Conservation (phyloP, 441 rosid species). For the Hypseocharis bilobata region DNA sequence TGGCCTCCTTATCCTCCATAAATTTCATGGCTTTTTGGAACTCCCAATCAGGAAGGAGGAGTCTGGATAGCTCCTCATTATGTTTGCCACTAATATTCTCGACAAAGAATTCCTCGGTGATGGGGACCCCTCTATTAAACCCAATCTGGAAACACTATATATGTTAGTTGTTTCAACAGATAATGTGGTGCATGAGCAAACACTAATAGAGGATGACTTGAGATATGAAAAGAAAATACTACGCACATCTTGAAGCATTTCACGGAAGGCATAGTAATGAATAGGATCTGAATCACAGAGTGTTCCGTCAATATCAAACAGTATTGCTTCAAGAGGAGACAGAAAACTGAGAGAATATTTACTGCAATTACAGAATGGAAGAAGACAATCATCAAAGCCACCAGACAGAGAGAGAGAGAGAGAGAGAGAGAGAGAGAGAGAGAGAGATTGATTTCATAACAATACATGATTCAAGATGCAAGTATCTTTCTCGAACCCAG, state of each 20-base stretch:
- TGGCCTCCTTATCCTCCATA: constrained; percentile 21
- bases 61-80: constrained; percentile 18
- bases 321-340: background rate
- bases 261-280: background rate
- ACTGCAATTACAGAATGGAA: background rate
- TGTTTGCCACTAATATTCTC: constrained; percentile 22
- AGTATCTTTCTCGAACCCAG: too few relatives aligned
- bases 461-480: too few relatives aligned
- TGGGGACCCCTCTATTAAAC: constrained; percentile 21
- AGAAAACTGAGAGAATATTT: background rate
- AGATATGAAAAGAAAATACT: background rate
- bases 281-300: constrained; percentile 12
- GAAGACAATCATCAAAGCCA: background rate
- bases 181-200: background rate
- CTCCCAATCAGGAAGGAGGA: constrained; percentile 22
- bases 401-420: too few relatives aligned
- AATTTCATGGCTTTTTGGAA: constrained; percentile 17
- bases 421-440: too few relatives aligned
- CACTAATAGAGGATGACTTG: too few relatives aligned
- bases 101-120: constrained; percentile 19
- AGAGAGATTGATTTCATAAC: too few relatives aligned
- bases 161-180: background rate
- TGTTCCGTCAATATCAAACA: constrained; percentile 7
- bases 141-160: constrained; percentile 19
- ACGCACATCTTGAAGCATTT: constrained; percentile 8